Evolutionary conservation across 129 eudicot genomes (phyloP), one percentile per base, ranked within the genome.

Genomic region (Centaurea solstitialis): DNA sequence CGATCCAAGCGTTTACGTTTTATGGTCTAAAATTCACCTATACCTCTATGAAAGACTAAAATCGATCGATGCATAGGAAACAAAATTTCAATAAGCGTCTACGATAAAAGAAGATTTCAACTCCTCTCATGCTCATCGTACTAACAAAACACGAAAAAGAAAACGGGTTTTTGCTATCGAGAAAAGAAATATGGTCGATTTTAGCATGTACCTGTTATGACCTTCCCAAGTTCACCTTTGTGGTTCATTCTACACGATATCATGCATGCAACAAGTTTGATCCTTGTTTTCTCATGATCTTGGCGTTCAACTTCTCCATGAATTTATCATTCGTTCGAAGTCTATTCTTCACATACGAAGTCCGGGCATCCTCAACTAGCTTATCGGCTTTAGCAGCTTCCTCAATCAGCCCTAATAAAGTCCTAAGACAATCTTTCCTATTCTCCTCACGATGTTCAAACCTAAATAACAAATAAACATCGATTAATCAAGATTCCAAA

Each of bases 361-460:
- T 85, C 10, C 93, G 84, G 9, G 91, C 90, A 24, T 91, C 91
- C 38, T 89, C 90, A 72, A 93, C 92, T 72, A 92, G 62, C 72
- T 83, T 77, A 78, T 82, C 82, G 65, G 99, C 98, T 87, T 90
- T 95, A 26, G 91, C 89, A 78, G 98, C 94, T 87, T 95, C 99
- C 87, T 95, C 98, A 17, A 95, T 87, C 74, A 93, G 78, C n/a
- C 88, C 82, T 69, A 84, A 87, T 65, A 95, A 89, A 41, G 98
- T 95, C 83, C 98, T 89, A 0, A 93, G 88, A 88, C 99, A 95
- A 86, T 95, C 99, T 87, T 95, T 95, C 85, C 98, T 91, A 73
- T 95, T 95, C 89, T 95, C 98, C 79, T 95, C 98, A 61, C 99
- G 91, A 65, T 93, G 94, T 66, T 95, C 99, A 84, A 90, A 93